phyloP scores from a whole-genome alignment of 495 filamentous ascomycete species.

The Chaetomium cochliodes region DNA sequence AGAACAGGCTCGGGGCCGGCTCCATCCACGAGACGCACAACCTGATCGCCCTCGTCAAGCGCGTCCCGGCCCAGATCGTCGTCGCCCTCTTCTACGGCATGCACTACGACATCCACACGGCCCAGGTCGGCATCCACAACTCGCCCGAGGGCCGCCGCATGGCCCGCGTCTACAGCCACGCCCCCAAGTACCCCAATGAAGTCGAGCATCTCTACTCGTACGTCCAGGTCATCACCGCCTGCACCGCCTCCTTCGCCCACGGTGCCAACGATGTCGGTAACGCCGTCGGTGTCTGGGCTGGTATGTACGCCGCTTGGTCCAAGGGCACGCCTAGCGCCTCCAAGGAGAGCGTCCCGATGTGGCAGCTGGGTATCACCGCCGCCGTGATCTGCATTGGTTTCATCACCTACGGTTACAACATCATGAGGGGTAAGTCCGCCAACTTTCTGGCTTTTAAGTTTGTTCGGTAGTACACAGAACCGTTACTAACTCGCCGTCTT shows the following conservation, averaged over 20 bases:
- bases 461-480: background rate
- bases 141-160: slow-evolving; percentile 66
- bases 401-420: slow-evolving; percentile 68
- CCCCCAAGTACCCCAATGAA: slow-evolving; percentile 68
- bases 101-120: slow-evolving; percentile 71
- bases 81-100: slow-evolving; percentile 61
- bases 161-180: slow-evolving; percentile 57
- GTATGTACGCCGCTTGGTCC: slow-evolving; percentile 66
- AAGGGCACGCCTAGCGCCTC: slow-evolving; percentile 49
- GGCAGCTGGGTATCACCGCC: slow-evolving; percentile 52
- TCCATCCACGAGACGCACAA: slow-evolving; percentile 67
- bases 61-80: slow-evolving; percentile 59
- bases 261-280: slow-evolving; percentile 80
- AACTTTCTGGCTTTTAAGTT: background rate
- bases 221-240: slow-evolving; percentile 70
- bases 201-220: slow-evolving; percentile 76
- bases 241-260: slow-evolving; percentile 74
- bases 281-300: slow-evolving; percentile 71
- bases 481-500: background rate
- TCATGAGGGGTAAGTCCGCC: slow-evolving; percentile 49
- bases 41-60: slow-evolving; percentile 56
- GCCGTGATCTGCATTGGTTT: slow-evolving; percentile 56
- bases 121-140: slow-evolving; percentile 61
- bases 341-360: slow-evolving; percentile 59
- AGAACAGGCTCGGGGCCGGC: slow-evolving; percentile 66